Base-by-base conservation (phyloP, 345 rosid genomes). In the Aurinia saxatilis region DNA sequence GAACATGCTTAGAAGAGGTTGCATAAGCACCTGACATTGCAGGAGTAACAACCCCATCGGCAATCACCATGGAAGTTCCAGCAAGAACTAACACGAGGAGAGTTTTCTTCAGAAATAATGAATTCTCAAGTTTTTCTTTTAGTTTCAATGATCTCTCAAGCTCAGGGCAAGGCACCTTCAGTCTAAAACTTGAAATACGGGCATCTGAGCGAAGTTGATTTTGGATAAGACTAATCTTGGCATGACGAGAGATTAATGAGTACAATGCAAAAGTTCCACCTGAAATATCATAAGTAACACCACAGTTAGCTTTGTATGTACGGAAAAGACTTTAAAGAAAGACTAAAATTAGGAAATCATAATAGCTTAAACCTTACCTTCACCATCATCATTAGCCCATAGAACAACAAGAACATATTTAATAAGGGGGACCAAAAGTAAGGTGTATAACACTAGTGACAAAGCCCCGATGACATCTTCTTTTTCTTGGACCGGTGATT, bases 181-280 rank as follows among this genome's bases (percentile, higher is more conserved):
- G 79, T 79, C 92, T 86, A 78, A 93, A 93, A 79, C 95, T 90
- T 66, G 99, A 90, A 74, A 90, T 90, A 39, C 97, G 91, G 9
- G 95, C 70, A 77, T 93, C 99, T 30, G 97, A 93, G 39, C 96
- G 95, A 60, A 90, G 97, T 74, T 93, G 99, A 75, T 93, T 90
- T 3, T 96, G 97, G 45, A 90, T 84, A 75, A 93, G 96, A 78
- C 96, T 93, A 64, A 84, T 92, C 80, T 93, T 90, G 21, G 99
- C 96, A 55, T 93, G 90, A 67, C 96, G 92, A 61, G 97, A 93
- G 21, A 93, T 93, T 75, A 93, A 81, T 0, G 99, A 90, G 75
- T 93, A 90, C 74, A 93, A 78, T 1, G 99, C 99, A 78, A 93
- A 93, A 48, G 97, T 93, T 53, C 99, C 99, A 69, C 99, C 99